A percentile compares a stretch with the other conserved stretches of the same genome.
Conservation (phyloP, 2,329 filamentous ascomycete genomes). For the Fusarium humuli region DNA sequence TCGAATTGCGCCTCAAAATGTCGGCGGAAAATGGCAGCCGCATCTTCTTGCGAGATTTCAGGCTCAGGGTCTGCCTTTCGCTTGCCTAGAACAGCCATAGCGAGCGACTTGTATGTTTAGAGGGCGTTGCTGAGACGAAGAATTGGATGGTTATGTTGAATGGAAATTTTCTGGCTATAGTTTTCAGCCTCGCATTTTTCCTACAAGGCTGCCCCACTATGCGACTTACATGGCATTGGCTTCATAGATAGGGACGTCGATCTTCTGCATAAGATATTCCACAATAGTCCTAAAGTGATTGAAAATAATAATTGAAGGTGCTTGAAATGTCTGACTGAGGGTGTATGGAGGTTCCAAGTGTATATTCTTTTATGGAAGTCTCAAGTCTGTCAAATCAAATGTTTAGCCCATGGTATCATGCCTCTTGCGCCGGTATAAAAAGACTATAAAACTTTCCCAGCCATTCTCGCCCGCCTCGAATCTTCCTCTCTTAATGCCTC, state of each 20-base stretch:
- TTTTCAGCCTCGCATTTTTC: conserved; percentile 42
- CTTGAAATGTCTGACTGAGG: neutral
- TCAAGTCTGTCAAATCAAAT: conserved; percentile 1
- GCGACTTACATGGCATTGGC: neutral
- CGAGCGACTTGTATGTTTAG: neutral
- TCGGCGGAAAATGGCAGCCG: conserved; percentile 80
- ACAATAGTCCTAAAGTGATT: neutral
- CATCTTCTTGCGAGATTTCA: conserved; percentile 59
- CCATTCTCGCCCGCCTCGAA: conserved; percentile 64
- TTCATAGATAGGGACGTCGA: neutral
- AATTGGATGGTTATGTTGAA: conserved; percentile 7
- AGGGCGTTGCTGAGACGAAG: conserved; percentile 5
- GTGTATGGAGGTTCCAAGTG: neutral
- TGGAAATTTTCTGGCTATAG: conserved; percentile 35
- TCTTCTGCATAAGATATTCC: neutral
- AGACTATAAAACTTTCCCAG: conserved; percentile 48
- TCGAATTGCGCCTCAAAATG: conserved; percentile 92
- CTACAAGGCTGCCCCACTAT: conserved; percentile 46
- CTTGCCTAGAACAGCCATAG: conserved; percentile 63
- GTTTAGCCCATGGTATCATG: conserved; percentile 46
- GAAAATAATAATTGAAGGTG: neutral
- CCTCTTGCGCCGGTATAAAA: conserved; percentile 35
- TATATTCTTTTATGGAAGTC: neutral
- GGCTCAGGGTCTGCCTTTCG: conserved; percentile 56
- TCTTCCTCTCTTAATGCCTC: conserved; percentile 72